Conservation (phyloP, 371 early-diverging fungal species). For the Zychaea mexicana region DNA sequence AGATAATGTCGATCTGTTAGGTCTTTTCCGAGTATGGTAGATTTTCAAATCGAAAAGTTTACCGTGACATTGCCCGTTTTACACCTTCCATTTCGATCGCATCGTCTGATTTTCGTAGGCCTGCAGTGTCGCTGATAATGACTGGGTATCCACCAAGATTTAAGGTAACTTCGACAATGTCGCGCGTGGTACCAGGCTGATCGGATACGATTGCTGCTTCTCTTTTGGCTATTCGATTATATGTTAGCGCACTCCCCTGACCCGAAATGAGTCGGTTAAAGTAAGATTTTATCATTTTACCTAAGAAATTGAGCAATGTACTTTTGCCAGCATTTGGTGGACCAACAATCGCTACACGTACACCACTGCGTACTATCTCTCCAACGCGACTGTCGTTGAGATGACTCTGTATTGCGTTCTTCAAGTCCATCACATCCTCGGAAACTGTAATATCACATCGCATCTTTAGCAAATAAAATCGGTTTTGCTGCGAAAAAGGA, state of each 20-base stretch:
- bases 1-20: constrained; percentile 1
- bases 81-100: constrained; percentile 78
- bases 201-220: constrained; percentile 84
- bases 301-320: constrained; percentile 70
- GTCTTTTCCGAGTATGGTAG: background rate
- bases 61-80: constrained; percentile 59
- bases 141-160: constrained; percentile 81
- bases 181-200: constrained; percentile 82
- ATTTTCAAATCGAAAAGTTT: no score
- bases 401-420: constrained; percentile 50
- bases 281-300: constrained; percentile 25
- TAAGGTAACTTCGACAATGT: constrained; percentile 74
- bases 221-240: constrained; percentile 53
- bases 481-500: no score
- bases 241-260: background rate
- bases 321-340: constrained; percentile 88
- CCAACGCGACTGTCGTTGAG: constrained; percentile 70
- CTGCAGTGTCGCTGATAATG: constrained; percentile 79
- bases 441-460: constrained; percentile 2
- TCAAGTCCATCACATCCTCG: constrained; percentile 16
- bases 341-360: constrained; percentile 75
- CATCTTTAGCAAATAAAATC: background rate
- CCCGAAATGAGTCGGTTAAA: no score
- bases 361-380: constrained; percentile 75
- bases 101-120: constrained; percentile 67